phyloP scores from a whole-genome alignment of 2,329 filamentous ascomycete genomes.

The Lachnellula arida region DNA sequence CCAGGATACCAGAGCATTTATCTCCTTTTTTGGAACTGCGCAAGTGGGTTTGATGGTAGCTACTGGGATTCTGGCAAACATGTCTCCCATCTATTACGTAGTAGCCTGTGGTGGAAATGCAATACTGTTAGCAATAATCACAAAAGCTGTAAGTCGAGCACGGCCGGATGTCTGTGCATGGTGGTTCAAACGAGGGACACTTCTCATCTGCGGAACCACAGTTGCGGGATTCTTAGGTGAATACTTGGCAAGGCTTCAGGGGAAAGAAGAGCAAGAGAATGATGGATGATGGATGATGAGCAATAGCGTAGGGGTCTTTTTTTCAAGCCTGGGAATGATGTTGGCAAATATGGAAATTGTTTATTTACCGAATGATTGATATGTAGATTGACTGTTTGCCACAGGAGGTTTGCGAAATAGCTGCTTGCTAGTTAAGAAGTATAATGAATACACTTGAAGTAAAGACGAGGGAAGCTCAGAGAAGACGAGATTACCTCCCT shows the following conservation, averaged over 20 bases:
- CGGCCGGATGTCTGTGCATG: background rate
- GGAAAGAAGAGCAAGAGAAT: too few relatives aligned
- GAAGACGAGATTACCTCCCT: too few relatives aligned
- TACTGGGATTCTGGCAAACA: slow-evolving; percentile 31
- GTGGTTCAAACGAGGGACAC: background rate
- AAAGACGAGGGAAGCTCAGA: too few relatives aligned
- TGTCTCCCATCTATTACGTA: background rate
- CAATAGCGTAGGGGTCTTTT: too few relatives aligned
- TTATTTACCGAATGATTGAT: too few relatives aligned
- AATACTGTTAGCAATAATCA: background rate
- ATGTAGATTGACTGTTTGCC: too few relatives aligned
- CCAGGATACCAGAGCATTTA: background rate
- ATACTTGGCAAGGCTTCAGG: background rate
- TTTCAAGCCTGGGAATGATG: too few relatives aligned
- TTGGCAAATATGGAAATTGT: too few relatives aligned
- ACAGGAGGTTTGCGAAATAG: too few relatives aligned
- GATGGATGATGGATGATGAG: too few relatives aligned
- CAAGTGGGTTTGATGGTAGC: background rate
- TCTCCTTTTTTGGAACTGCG: background rate
- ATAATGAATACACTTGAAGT: too few relatives aligned
- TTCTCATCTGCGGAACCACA: background rate
- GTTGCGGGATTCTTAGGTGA: background rate
- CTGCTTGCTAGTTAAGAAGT: too few relatives aligned
- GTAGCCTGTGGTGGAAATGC: background rate
- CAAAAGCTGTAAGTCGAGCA: background rate